phyloP scores from a whole-genome alignment of 2,329 filamentous ascomycete species.

The Diaporthe eres region DNA sequence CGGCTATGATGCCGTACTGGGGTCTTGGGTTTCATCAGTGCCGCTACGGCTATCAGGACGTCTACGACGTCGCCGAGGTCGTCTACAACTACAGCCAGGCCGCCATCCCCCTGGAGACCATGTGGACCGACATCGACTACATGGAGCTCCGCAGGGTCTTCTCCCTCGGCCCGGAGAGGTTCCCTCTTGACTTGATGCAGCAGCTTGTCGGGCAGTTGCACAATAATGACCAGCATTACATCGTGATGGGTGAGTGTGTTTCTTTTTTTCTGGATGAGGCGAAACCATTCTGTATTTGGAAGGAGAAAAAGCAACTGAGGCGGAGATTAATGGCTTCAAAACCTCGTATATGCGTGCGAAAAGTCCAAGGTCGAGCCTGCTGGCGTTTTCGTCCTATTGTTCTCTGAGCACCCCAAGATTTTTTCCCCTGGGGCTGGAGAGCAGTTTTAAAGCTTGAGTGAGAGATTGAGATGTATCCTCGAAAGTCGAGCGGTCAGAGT shows the following conservation, averaged over 20 bases:
- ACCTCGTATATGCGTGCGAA: neutral
- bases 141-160: slow-evolving; percentile 73
- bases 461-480: neutral
- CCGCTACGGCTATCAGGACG: slow-evolving; percentile 75
- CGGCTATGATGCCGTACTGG: slow-evolving; percentile 76
- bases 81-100: slow-evolving; percentile 77
- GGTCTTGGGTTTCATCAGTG: slow-evolving; percentile 75
- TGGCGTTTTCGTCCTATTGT: neutral
- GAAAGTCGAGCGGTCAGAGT: neutral
- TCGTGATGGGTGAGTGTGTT: slow-evolving; percentile 69
- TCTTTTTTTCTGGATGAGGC: neutral
- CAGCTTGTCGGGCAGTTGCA: slow-evolving; percentile 78
- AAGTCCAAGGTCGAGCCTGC: neutral
- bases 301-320: neutral
- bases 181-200: slow-evolving; percentile 72
- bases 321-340: neutral
- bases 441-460: neutral
- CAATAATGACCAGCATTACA: slow-evolving; percentile 75
- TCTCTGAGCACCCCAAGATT: neutral
- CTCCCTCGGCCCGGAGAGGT: slow-evolving; percentile 74
- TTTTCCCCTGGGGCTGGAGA: neutral
- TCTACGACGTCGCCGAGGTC: slow-evolving; percentile 76
- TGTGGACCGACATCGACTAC: slow-evolving; percentile 78
- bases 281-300: neutral
- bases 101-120: slow-evolving; percentile 76